Conservation (phyloP, 2,329 filamentous ascomycete genomes). For the Rhinocladiella similis region DNA sequence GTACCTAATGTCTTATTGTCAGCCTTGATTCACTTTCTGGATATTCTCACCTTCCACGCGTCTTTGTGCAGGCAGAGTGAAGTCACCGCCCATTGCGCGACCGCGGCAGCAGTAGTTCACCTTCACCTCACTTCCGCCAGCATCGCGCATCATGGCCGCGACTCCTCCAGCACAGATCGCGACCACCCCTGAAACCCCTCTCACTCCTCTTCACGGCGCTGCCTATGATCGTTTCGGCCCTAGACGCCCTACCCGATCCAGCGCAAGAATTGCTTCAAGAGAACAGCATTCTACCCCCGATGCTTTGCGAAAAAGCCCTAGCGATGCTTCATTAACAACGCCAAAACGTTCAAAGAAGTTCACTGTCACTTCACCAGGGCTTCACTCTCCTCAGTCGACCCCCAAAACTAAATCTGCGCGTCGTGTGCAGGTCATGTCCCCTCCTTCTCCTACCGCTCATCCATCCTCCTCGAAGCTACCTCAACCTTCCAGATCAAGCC, state of each 20-base stretch:
- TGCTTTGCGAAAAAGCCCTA: constrained; percentile 3
- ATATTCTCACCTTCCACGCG: not conserved
- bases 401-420: constrained; percentile 23
- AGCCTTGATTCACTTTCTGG: not conserved
- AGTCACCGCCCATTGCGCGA: not conserved
- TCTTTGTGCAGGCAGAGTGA: not conserved
- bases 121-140: constrained; percentile 12
- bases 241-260: constrained; percentile 16
- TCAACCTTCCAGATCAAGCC: constrained; percentile 31
- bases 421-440: constrained; percentile 26
- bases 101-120: constrained; percentile 5
- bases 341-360: constrained; percentile 17
- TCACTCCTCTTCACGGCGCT: constrained; percentile 47
- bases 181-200: constrained; percentile 36
- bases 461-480: constrained; percentile 22
- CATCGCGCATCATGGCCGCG: constrained; percentile 39
- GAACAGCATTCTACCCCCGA: constrained; percentile 17
- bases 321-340: constrained; percentile 11
- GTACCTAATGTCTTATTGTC: not conserved
- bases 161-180: constrained; percentile 43
- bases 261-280: constrained; percentile 15
- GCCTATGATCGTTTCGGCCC: constrained; percentile 37
- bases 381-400: constrained; percentile 26
- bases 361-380: constrained; percentile 6
- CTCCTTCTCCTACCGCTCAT: constrained; percentile 25